Evolutionary conservation across 441 rosid species (phyloP).

Genomic region (Capsella rubella): DNA sequence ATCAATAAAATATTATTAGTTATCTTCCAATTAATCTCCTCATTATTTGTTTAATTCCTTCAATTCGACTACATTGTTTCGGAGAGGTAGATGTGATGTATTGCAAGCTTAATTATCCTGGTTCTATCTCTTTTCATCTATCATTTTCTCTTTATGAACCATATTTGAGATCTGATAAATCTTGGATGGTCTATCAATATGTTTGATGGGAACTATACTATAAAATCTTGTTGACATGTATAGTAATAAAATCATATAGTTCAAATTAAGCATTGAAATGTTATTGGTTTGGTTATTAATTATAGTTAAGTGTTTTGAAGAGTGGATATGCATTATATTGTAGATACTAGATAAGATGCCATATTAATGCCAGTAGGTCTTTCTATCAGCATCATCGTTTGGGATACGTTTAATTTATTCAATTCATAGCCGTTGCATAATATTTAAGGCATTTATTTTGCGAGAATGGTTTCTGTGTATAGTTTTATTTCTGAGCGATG

Average conservation of each 20-base stretch:
- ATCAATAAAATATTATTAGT: conserved; percentile 24
- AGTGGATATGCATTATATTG: background rate
- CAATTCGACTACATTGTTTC: conserved; percentile 18
- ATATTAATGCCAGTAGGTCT: conserved; percentile 20
- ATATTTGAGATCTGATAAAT: background rate
- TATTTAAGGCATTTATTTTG: conserved; percentile 4
- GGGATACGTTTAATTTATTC: background rate
- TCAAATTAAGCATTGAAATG: conserved; percentile 1
- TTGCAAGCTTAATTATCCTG: background rate
- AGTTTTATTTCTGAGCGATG: background rate
- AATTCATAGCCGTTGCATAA: conserved; percentile 23
- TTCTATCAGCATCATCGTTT: background rate
- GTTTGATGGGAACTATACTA: background rate
- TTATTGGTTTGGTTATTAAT: conserved; percentile 7
- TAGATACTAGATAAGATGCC: conserved; percentile 29
- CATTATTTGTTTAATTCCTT: conserved; percentile 4
- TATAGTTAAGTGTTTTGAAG: conserved; percentile 2
- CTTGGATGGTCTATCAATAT: conserved; percentile 16
- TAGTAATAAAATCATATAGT: conserved; percentile 15
- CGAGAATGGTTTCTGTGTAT: background rate
- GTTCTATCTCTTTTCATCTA: conserved; percentile 17
- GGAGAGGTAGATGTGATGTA: background rate
- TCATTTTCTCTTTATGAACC: conserved; percentile 5
- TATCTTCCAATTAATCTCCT: background rate
- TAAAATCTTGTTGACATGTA: background rate